These are phyloP conservation scores for Uncinocarpus reesii DNA, from an alignment of 2,329 filamentous ascomycete genomes.

Conservation along the genomic window DNA sequence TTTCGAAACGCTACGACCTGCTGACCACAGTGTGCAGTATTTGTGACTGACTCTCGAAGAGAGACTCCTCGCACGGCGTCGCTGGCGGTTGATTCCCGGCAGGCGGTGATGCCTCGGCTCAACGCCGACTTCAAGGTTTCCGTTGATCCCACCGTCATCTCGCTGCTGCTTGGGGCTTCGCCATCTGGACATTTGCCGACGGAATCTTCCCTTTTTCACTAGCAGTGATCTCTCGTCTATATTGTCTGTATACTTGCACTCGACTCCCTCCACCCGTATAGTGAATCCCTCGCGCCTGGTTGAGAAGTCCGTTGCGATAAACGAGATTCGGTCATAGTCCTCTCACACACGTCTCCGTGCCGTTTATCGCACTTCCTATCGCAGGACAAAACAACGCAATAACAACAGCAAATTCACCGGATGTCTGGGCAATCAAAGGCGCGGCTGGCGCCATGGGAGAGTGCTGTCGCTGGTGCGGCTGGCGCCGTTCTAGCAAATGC, in stretches of 20 bases:
- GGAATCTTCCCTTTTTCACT: slow-evolving; percentile 2
- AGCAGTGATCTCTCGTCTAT: not conserved
- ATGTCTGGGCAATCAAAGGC: slow-evolving; percentile 55
- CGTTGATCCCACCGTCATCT: not conserved
- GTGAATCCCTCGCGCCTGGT: not conserved
- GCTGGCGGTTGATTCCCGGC: slow-evolving; percentile 7
- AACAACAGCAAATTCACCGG: not conserved
- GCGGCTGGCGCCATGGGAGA: slow-evolving; percentile 79
- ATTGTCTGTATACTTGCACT: not conserved
- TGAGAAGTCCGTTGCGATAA: not conserved
- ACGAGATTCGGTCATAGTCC: not conserved
- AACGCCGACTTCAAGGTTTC: slow-evolving; percentile 9
- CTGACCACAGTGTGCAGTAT: too few species aligned
- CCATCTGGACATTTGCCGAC: not conserved
- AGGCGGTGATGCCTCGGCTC: slow-evolving; percentile 16
- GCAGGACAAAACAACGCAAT: too few species aligned
- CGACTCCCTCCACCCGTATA: not conserved
- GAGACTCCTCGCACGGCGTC: not conserved
- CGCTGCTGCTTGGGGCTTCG: not conserved
- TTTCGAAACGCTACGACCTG: too few species aligned
- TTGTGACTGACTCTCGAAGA: too few species aligned
- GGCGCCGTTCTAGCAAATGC: slow-evolving; percentile 93
- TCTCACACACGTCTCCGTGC: too few species aligned
- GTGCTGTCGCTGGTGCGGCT: slow-evolving; percentile 80
- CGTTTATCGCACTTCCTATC: too few species aligned